These are phyloP conservation scores for Fusarium sp. DNA, from an alignment of 2,329 filamentous ascomycete genomes.

Conservation along the genomic window DNA sequence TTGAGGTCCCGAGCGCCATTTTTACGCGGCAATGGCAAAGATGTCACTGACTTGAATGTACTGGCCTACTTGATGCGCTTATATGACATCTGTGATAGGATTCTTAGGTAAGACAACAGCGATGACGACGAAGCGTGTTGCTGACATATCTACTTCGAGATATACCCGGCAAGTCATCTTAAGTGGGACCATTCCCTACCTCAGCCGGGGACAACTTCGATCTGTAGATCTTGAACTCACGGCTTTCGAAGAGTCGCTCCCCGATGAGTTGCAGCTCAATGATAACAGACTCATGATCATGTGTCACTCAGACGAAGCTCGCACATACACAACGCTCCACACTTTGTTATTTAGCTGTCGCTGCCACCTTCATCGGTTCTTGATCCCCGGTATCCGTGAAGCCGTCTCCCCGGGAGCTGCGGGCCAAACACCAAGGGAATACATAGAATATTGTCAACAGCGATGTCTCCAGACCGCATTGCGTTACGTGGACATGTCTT, in stretches of 20 bases:
- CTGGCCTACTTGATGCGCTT: slow-evolving; percentile 43
- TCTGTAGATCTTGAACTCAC: slow-evolving; percentile 40
- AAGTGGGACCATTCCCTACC: slow-evolving; percentile 30
- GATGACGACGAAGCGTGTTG: no score
- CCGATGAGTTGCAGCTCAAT: slow-evolving; percentile 39
- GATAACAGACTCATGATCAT: slow-evolving; percentile 41
- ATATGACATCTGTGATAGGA: slow-evolving; percentile 41
- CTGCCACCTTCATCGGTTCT: slow-evolving; percentile 47
- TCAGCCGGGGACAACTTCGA: slow-evolving; percentile 24
- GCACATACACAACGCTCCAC: slow-evolving; percentile 40
- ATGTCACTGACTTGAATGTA: slow-evolving; percentile 28
- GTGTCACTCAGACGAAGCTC: slow-evolving; percentile 44
- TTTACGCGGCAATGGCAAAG: slow-evolving; percentile 6
- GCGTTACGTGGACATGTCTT: slow-evolving; percentile 31
- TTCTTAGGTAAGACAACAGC: slow-evolving; percentile 30
- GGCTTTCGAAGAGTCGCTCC: slow-evolving; percentile 32
- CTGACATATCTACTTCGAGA: not conserved
- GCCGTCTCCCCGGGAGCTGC: slow-evolving; percentile 30
- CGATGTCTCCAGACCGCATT: slow-evolving; percentile 27
- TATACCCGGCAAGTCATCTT: slow-evolving; percentile 40
- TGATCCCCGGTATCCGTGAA: slow-evolving; percentile 47
- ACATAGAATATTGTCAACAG: slow-evolving; percentile 39
- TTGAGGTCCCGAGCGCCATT: slow-evolving; percentile 37
- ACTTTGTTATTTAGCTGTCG: slow-evolving; percentile 35
- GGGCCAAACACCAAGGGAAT: slow-evolving; percentile 25